These are phyloP conservation scores for Tillandsia leiboldiana DNA, from an alignment of 176 grass and related monocot genomes.

Conservation along the genomic window DNA sequence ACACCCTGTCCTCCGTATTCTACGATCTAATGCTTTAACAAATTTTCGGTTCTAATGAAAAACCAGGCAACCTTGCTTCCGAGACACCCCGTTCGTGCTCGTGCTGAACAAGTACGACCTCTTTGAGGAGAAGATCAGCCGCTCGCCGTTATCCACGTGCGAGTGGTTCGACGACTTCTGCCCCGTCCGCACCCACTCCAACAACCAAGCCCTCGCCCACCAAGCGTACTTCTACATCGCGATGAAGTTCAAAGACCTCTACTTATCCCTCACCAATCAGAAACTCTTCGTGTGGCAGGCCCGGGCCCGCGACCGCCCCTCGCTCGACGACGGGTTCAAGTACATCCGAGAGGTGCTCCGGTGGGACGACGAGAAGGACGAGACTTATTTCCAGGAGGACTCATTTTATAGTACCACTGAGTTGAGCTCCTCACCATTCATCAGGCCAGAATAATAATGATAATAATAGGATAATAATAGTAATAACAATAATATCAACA, in stretches of 20 bases:
- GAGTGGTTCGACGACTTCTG: slow-evolving; percentile 85
- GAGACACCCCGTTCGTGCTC: slow-evolving; percentile 65
- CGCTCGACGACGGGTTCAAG: slow-evolving; percentile 69
- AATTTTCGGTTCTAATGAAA: background rate
- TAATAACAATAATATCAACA: no score
- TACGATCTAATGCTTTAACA: background rate
- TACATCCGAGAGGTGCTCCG: slow-evolving; percentile 73
- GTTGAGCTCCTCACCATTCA: slow-evolving; percentile 62
- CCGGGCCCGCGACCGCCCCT: slow-evolving; percentile 47
- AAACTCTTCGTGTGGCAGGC: slow-evolving; percentile 94
- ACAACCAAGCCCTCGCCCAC: slow-evolving; percentile 71
- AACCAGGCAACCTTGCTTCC: slow-evolving; percentile 71
- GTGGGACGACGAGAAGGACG: slow-evolving; percentile 86
- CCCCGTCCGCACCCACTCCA: slow-evolving; percentile 63
- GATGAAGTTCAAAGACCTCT: slow-evolving; percentile 84
- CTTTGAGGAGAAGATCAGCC: slow-evolving; percentile 74
- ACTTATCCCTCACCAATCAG: slow-evolving; percentile 33
- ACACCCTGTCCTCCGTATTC: background rate
- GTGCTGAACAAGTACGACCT: slow-evolving; percentile 95
- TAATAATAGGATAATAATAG: background rate
- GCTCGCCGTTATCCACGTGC: slow-evolving; percentile 30
- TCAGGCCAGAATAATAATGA: slow-evolving; percentile 50
- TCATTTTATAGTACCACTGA: slow-evolving; percentile 93
- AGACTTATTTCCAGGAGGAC: slow-evolving; percentile 42
- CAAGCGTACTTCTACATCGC: slow-evolving; percentile 93